A percentile compares a stretch with the other conserved stretches of the same genome.
phyloP scores from a whole-genome alignment of 75 land plant genomes.

The Cupressus sempervirens region DNA sequence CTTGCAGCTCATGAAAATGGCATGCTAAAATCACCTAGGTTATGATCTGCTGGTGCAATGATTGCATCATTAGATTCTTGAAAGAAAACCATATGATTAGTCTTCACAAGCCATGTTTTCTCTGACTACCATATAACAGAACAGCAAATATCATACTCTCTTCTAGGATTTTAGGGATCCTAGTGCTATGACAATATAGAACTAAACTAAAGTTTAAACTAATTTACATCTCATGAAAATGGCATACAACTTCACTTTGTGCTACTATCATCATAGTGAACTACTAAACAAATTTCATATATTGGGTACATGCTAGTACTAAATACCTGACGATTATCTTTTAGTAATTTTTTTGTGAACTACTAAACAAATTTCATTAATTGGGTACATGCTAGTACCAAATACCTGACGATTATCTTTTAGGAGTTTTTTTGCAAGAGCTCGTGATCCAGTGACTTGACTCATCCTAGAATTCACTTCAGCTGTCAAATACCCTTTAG shows the following conservation, averaged over 20 bases:
- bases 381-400: neutral
- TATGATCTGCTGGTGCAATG: neutral
- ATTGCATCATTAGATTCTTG: too few species aligned
- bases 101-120: neutral
- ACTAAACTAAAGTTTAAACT: neutral
- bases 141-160: neutral
- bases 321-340: constrained; percentile 81
- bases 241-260: neutral
- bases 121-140: neutral
- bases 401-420: constrained; percentile 87
- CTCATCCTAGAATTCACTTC: constrained; percentile 14
- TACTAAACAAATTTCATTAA: neutral
- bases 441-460: constrained; percentile 49
- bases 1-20: neutral
- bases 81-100: neutral
- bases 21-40: neutral
- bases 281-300: neutral
- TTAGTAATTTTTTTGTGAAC: constrained; percentile 55
- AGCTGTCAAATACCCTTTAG: constrained; percentile 47
- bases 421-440: constrained; percentile 66
- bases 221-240: neutral
- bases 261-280: neutral
- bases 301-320: neutral
- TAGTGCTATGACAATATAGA: neutral
- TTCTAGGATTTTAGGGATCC: neutral